Conservation (phyloP, 208 protist species). For the Trypanosoma mega region DNA sequence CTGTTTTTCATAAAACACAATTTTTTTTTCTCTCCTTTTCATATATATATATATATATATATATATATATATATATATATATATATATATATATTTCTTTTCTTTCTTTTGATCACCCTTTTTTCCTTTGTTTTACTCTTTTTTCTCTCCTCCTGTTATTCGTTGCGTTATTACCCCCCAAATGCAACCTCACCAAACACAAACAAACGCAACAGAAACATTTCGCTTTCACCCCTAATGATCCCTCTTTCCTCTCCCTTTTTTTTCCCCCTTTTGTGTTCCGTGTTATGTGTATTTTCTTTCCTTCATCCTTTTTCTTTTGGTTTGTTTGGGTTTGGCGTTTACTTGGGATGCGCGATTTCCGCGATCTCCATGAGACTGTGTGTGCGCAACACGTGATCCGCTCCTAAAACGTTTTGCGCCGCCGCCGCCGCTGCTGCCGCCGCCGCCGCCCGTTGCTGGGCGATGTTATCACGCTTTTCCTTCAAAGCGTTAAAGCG, state of each 20-base stretch:
- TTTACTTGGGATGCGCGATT: no score
- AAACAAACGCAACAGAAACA: no score
- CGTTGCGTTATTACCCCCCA: no score
- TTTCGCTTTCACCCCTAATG: no score
- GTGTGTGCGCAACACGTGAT: conserved; percentile 81
- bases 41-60: not conserved
- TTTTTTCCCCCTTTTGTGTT: not conserved
- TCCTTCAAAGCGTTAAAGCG: conserved; percentile 66
- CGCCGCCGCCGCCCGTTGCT: conserved; percentile 46
- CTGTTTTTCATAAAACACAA: not conserved
- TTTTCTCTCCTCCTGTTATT: conserved; percentile 3
- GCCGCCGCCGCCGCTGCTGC: conserved; percentile 16
- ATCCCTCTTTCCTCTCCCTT: not conserved
- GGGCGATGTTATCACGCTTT: conserved; percentile 44
- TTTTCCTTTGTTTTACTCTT: not conserved
- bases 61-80: not conserved
- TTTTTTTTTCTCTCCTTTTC: conserved; percentile 6
- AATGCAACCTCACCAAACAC: no score
- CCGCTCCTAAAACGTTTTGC: conserved; percentile 52
- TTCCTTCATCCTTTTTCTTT: conserved; percentile 10
- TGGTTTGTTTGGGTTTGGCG: not conserved
- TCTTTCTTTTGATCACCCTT: not conserved
- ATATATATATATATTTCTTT: conserved; percentile 3
- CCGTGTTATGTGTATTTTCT: no score
- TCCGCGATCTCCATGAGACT: conserved; percentile 81